Base-by-base conservation (phyloP, 768 basidiomycete genomes). In the Rhodosporidiobolus odoratus region DNA sequence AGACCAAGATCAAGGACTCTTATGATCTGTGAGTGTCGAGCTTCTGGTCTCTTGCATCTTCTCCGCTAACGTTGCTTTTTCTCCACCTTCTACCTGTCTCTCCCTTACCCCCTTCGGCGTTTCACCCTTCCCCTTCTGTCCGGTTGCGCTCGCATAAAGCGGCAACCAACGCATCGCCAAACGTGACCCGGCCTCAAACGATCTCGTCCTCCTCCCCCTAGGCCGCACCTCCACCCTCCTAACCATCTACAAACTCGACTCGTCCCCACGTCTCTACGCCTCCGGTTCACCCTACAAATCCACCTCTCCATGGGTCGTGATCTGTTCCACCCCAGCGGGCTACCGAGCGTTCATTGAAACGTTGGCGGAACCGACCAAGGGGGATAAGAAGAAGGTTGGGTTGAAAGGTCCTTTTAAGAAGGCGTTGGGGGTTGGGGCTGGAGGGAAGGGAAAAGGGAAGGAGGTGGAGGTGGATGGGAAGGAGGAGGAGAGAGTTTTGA, bases 161-260 rank as follows among this genome's bases (percentile, higher is more conserved):
- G 69, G 69, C 35, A 61, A 71, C 48, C 69, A 71, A 40, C 69
- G 69, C 43, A 66, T 62, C 48, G 69, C 69, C 5, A 54, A 62
- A 21, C 69, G 69, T 25, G 58, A 61, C 38, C 69, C 64, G 16
- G 19, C 17, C 30, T 23, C 53, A 17, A 71, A 71, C 60, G 54
- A 54, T n/a, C 69, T 71, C 60, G 65, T 71, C 48, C 27, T 71
- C 59, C 54, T 66, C 47, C 61, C 69, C 23, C 54, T 62, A 45
- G 69, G 69, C 3, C 47, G 56, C 27, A 71, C 69, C 34, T 41
- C 62, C 30, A n/a, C 69, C n/a, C 60, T 43, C 21, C 35, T 65
- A 9, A 65, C 65, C 17, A 40, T 71, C 16, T 71, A 58, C 65
- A 64, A 71, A 34, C 59, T 71, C 48, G 69, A 71, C 65, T 17